Evolutionary conservation across 2,329 filamentous ascomycete genomes (phyloP), one percentile per base, ranked within the genome.

Genomic region (Canariomyces notabilis): DNA sequence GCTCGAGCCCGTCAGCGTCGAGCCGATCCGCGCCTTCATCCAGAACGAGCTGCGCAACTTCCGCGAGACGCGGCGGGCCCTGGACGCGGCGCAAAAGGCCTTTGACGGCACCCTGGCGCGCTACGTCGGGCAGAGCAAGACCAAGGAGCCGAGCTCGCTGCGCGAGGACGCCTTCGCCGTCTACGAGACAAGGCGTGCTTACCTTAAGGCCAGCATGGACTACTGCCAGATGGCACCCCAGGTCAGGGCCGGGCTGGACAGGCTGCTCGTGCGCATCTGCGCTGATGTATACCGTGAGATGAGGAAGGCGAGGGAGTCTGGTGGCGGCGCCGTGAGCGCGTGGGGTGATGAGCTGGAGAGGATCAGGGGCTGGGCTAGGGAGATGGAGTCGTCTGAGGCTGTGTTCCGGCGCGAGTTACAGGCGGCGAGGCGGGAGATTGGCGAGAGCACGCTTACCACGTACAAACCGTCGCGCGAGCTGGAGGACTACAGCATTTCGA

Each of bases 111-210:
- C 87, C 3, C 77, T 96, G 48, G 80, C 87, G 18, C 82, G 90
- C 48, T 97, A 95, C 61, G 78, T 89, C 5, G 74, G 79, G 3
- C 89, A 96, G 66, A 86, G 83, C 55, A 97, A 96, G 72, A 84
- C 88, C 5, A 98, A 97, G 67, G 93, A 98, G 66, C 80, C 91
- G 0, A 96, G 89, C 0, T 80, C 89, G 1, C 73, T 98, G 46
- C 79, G 93, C 50, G 93, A 98, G 65, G 93, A 98, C 67, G 93
- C 93, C 0, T 98, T 98, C 60, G 84, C 93, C 62, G 80, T 97
- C 31, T 93, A 95, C 63, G 93, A 97, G 71, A 87, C 88, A 19
- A 81, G 91, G 48, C 94, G 93, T 61, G 80, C 83, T 23, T 98
- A 98, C 64, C 74, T 97, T 35, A 91, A 89, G 63, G 86, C 90